These are phyloP conservation scores for Trametes hirsuta DNA, from an alignment of 1,284 basidiomycete genomes.

Conservation along the genomic window DNA sequence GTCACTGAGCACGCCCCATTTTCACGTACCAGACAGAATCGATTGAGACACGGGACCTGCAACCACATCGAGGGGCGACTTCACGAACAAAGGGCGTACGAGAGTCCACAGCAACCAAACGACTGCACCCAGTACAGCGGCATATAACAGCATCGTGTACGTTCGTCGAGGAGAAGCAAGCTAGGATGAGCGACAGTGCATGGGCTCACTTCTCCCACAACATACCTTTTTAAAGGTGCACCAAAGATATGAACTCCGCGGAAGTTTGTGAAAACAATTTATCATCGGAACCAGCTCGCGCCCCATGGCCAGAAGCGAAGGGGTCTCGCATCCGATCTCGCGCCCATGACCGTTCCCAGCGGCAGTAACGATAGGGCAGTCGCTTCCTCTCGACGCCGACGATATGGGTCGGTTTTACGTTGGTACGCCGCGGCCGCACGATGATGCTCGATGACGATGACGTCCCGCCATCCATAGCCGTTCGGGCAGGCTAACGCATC, in stretches of 20 bases:
- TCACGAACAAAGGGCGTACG: slow-evolving; percentile 12
- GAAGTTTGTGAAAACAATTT: neutral
- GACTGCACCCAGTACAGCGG: neutral
- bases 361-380: too few species aligned
- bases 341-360: neutral
- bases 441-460: too few species aligned
- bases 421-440: too few species aligned
- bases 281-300: neutral
- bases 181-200: neutral
- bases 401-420: too few species aligned
- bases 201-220: neutral
- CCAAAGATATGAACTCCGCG: neutral
- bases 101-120: slow-evolving; percentile 16
- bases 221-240: neutral
- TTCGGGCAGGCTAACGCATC: too few species aligned
- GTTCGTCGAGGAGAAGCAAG: neutral
- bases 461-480: too few species aligned
- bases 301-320: neutral
- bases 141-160: slow-evolving; percentile 13
- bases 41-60: slow-evolving; percentile 29
- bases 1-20: slow-evolving; percentile 7
- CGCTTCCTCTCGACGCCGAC: too few species aligned
- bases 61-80: slow-evolving; percentile 31
- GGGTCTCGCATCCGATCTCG: neutral
- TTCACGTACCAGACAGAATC: slow-evolving; percentile 15